Percentiles rank a stretch among this genome's conserved stretches.
Evolutionary conservation across 768 basidiomycete species (phyloP).

Genomic region (Tylopilus cervinicoccineus): DNA sequence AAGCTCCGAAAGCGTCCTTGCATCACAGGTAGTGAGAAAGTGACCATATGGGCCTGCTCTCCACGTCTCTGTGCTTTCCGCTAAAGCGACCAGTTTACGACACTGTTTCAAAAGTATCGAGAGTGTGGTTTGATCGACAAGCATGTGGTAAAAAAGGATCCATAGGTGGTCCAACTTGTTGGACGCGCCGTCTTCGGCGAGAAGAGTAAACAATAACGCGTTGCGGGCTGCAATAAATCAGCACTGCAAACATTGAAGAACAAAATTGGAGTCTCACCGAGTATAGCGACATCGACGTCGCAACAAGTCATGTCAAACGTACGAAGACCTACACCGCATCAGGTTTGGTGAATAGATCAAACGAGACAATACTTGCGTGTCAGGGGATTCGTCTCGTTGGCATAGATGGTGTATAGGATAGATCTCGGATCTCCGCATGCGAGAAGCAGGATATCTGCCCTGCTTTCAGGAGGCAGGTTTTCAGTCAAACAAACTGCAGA

Average conservation of each 20-base stretch:
- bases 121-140: constrained; percentile 17
- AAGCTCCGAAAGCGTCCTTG: constrained; percentile 18
- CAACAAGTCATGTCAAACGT: constrained; percentile 28
- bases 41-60: constrained; percentile 23
- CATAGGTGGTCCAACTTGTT: constrained; percentile 18
- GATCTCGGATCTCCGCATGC: constrained; percentile 55
- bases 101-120: constrained; percentile 22
- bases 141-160: constrained; percentile 26
- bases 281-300: constrained; percentile 26
- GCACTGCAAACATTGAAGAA: not conserved
- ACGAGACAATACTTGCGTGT: constrained; percentile 1
- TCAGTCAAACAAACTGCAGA: constrained; percentile 48
- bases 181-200: constrained; percentile 17
- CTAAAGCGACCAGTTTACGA: constrained; percentile 22
- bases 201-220: constrained; percentile 21
- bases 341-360: not conserved
- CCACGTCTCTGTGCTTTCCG: constrained; percentile 18
- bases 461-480: constrained; percentile 41
- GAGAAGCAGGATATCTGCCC: constrained; percentile 40
- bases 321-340: constrained; percentile 11
- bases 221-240: constrained; percentile 23
- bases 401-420: constrained; percentile 45
- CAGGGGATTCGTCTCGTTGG: constrained; percentile 6
- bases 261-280: constrained; percentile 14
- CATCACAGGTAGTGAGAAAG: constrained; percentile 20